Conservation (phyloP, 2,329 filamentous ascomycete genomes). For the Pochonia chlamydosporia region DNA sequence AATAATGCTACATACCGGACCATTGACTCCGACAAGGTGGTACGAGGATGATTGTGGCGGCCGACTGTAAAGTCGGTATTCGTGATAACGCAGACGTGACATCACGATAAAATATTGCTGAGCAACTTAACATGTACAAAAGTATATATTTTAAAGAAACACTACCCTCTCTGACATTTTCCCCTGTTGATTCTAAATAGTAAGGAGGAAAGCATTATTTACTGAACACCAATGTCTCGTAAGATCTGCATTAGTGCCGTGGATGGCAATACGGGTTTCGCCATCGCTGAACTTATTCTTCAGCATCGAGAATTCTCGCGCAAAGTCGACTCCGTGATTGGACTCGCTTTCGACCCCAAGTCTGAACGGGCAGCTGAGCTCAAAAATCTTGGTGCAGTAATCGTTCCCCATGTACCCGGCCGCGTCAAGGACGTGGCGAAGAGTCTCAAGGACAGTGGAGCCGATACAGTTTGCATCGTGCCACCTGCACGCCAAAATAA, state of each 20-base stretch:
- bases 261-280: conserved; percentile 45
- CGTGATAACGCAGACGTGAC: too few relatives aligned
- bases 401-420: conserved; percentile 36
- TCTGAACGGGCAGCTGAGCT: conserved; percentile 34
- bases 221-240: conserved; percentile 42
- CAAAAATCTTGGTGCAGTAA: conserved; percentile 31
- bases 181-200: too few relatives aligned
- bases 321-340: conserved; percentile 34
- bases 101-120: too few relatives aligned
- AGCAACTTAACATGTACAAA: too few relatives aligned
- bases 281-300: conserved; percentile 44
- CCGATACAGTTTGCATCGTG: conserved; percentile 43
- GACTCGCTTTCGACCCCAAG: conserved; percentile 33
- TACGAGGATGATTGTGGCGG: too few relatives aligned
- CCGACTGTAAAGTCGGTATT: too few relatives aligned
- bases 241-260: conserved; percentile 42
- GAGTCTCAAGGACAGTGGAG: conserved; percentile 33
- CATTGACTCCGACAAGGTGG: too few relatives aligned
- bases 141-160: too few relatives aligned
- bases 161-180: too few relatives aligned
- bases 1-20: too few relatives aligned
- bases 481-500: conserved; percentile 42
- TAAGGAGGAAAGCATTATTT: too few relatives aligned
- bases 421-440: conserved; percentile 30
- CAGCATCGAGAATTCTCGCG: conserved; percentile 34